These are phyloP conservation scores for Mortierella hygrophila DNA, from an alignment of 192 early-diverging fungal genomes.

Conservation along the genomic window DNA sequence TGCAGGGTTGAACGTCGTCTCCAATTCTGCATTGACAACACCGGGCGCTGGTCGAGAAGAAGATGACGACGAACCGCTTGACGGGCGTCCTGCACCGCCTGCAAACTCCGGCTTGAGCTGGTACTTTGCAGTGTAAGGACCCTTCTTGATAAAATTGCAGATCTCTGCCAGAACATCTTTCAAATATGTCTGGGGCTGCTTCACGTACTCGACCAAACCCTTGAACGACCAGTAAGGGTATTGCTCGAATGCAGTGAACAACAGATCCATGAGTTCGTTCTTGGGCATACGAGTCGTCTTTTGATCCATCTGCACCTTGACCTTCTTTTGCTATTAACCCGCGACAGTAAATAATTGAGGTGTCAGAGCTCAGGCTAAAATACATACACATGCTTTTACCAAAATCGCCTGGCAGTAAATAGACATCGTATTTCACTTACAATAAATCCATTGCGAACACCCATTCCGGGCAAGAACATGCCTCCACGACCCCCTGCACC, in stretches of 20 bases:
- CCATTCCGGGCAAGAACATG: constrained; percentile 51
- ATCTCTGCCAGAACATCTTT: constrained; percentile 89
- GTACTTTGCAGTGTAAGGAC: constrained; percentile 84
- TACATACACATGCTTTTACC: constrained; percentile 32
- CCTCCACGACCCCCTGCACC: constrained; percentile 60
- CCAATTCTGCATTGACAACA: constrained; percentile 21
- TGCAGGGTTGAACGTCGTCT: constrained; percentile 52
- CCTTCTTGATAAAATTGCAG: constrained; percentile 84
- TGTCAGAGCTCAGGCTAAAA: not conserved
- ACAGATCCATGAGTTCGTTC: constrained; percentile 84
- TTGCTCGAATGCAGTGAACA: constrained; percentile 86
- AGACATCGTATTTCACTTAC: constrained; percentile 19
- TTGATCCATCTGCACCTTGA: constrained; percentile 67
- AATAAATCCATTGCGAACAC: constrained; percentile 61
- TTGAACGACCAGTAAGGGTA: constrained; percentile 90
- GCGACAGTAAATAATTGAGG: not conserved
- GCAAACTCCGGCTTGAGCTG: constrained; percentile 89
- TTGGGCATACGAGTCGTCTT: constrained; percentile 88
- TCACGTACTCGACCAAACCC: constrained; percentile 82
- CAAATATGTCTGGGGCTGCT: constrained; percentile 86
- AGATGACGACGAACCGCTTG: not conserved
- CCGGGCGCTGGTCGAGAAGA: not conserved
- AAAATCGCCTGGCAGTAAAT: not conserved
- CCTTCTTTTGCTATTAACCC: constrained; percentile 61
- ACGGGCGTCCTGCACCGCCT: constrained; percentile 43